Evolutionary conservation across 2,329 filamentous ascomycete genomes (phyloP).

Genomic region (Elsinoe perseae): DNA sequence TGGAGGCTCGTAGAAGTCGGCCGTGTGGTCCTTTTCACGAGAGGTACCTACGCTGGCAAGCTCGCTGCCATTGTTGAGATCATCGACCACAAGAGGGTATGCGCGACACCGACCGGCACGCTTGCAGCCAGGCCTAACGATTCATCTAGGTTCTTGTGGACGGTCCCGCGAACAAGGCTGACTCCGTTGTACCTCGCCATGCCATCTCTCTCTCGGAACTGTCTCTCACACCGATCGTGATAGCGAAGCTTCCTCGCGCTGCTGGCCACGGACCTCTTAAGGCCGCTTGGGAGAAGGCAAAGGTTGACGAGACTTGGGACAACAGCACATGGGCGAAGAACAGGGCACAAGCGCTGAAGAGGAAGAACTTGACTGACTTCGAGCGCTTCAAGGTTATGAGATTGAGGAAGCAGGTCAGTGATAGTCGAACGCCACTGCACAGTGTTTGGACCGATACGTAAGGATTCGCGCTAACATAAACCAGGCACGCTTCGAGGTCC

Average conservation of each 20-base stretch:
- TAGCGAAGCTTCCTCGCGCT: conserved; percentile 77
- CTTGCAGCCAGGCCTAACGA: conserved; percentile 15
- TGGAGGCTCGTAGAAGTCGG: conserved; percentile 98
- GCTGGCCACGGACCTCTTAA: conserved; percentile 75
- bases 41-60: conserved; percentile 72
- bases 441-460: background rate
- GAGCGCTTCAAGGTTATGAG: conserved; percentile 99
- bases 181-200: conserved; percentile 78
- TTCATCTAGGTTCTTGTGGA: conserved; percentile 78
- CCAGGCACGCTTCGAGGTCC: conserved; percentile 84
- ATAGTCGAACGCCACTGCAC: background rate
- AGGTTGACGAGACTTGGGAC: conserved; percentile 90
- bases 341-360: conserved; percentile 74
- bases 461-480: conserved; percentile 5
- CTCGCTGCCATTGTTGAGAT: conserved; percentile 96
- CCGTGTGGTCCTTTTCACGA: conserved; percentile 87
- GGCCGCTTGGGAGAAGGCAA: conserved; percentile 82
- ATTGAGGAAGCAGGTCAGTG: conserved; percentile 91
- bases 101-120: conserved; percentile 39
- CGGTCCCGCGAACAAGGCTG: conserved; percentile 76
- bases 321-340: conserved; percentile 92
- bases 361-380: conserved; percentile 91
- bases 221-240: conserved; percentile 82
- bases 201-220: conserved; percentile 70
- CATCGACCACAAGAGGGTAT: conserved; percentile 99